Evolutionary conservation across 202 grass and related monocot species (phyloP).

Genomic region (Digitaria exilis): DNA sequence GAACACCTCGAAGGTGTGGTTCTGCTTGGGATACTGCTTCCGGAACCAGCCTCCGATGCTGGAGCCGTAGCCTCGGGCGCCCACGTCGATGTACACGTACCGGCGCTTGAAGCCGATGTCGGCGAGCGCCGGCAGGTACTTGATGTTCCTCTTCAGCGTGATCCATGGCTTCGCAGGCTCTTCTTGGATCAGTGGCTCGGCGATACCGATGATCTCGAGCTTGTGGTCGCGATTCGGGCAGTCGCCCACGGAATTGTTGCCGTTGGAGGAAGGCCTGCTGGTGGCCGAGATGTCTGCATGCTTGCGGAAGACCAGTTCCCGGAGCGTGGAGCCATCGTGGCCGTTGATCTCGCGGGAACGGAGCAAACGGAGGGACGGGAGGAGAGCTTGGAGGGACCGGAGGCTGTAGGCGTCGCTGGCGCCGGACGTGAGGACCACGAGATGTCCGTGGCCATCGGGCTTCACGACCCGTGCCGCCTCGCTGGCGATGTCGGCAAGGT

Average conservation of each 20-base stretch:
- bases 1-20: slow-evolving; percentile 86
- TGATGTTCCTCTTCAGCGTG: slow-evolving; percentile 84
- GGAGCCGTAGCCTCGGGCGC: slow-evolving; percentile 78
- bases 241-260: slow-evolving; percentile 32
- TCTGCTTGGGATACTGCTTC: slow-evolving; percentile 96
- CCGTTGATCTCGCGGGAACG: slow-evolving; percentile 54
- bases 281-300: neutral
- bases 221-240: slow-evolving; percentile 63
- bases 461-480: slow-evolving; percentile 62
- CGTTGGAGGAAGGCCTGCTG: neutral
- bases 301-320: slow-evolving; percentile 79
- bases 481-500: slow-evolving; percentile 57
- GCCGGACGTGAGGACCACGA: slow-evolving; percentile 72
- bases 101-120: slow-evolving; percentile 86
- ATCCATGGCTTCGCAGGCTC: slow-evolving; percentile 93
- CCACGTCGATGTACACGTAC: slow-evolving; percentile 80
- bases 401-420: slow-evolving; percentile 70
- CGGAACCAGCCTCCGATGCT: slow-evolving; percentile 94
- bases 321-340: slow-evolving; percentile 46
- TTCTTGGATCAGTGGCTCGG: slow-evolving; percentile 73
- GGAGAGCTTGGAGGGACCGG: slow-evolving; percentile 55
- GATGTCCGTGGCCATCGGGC: slow-evolving; percentile 51
- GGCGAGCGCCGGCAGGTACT: slow-evolving; percentile 61
- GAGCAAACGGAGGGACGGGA: slow-evolving; percentile 47
- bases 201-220: slow-evolving; percentile 47